Percentiles rank a stretch among this genome's conserved stretches.
Evolutionary conservation across 2,329 filamentous ascomycete species (phyloP).

Genomic region (Fulvia fulva): DNA sequence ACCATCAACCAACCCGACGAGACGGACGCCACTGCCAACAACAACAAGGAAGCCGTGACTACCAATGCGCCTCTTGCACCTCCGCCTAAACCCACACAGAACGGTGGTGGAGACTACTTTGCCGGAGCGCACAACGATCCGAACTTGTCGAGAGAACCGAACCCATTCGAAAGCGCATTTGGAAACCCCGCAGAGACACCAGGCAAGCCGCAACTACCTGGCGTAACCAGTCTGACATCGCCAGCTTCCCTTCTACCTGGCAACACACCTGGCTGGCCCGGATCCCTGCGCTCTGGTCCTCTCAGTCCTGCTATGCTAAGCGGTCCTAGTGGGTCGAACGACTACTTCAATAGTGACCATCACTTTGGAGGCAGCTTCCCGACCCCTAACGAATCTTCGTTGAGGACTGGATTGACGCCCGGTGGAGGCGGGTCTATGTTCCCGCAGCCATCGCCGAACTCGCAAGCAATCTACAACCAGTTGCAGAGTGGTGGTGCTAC

Average conservation of each 20-base stretch:
- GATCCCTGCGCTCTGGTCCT: constrained; percentile 85
- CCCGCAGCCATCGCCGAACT: constrained; percentile 82
- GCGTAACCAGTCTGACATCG: constrained; percentile 85
- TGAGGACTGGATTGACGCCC: constrained; percentile 86
- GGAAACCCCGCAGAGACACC: constrained; percentile 71
- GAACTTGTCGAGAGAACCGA: constrained; percentile 74
- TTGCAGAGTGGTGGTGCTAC: constrained; percentile 79
- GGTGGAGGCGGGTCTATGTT: constrained; percentile 98
- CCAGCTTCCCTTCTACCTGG: constrained; percentile 77
- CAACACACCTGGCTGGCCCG: constrained; percentile 73
- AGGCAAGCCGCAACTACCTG: constrained; percentile 73
- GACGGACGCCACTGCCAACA: constrained; percentile 11
- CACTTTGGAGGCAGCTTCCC: constrained; percentile 81
- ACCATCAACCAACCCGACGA: constrained; percentile 36
- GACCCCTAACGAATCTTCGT: constrained; percentile 92
- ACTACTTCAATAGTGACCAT: constrained; percentile 74
- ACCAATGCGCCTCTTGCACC: constrained; percentile 50
- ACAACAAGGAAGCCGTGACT: constrained; percentile 32
- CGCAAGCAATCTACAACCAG: constrained; percentile 75
- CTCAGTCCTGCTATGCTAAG: constrained; percentile 96
- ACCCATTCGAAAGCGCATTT: constrained; percentile 97
- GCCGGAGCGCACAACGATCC: constrained; percentile 39
- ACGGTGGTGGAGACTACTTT: constrained; percentile 50
- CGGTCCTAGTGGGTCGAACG: constrained; percentile 65
- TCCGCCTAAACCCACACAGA: constrained; percentile 46